Evolutionary conservation across 1,284 basidiomycete genomes (phyloP).

Genomic region (Anthracocystis walkeri): DNA sequence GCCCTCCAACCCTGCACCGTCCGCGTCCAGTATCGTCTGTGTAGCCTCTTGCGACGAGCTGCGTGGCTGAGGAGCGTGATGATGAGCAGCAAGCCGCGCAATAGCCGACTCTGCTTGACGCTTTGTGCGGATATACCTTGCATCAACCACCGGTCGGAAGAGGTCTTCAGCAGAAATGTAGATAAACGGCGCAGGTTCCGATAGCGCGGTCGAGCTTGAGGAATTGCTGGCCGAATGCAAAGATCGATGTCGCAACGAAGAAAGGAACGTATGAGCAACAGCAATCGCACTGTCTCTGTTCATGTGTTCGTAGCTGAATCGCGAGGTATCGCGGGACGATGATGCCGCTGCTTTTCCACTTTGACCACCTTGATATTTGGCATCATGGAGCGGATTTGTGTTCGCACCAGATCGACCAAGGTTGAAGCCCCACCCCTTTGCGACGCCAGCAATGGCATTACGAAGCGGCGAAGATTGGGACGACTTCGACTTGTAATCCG

Average conservation of each 20-base stretch:
- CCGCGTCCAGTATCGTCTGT: conserved; percentile 37
- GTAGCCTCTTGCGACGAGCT: not conserved
- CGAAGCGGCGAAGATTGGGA: conserved; percentile 26
- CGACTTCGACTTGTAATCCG: conserved; percentile 77
- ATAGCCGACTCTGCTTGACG: conserved; percentile 85
- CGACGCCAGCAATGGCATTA: conserved; percentile 55
- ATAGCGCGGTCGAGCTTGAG: not conserved
- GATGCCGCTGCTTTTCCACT: not conserved
- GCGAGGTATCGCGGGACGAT: not conserved
- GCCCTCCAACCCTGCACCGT: conserved; percentile 45
- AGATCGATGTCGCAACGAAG: conserved; percentile 69
- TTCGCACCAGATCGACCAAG: conserved; percentile 39
- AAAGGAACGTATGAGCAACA: conserved; percentile 69
- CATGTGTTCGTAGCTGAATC: conserved; percentile 78
- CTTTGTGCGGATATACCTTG: conserved; percentile 88
- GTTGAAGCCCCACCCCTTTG: conserved; percentile 69
- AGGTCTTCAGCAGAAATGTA: conserved; percentile 96
- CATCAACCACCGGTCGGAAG: conserved; percentile 85
- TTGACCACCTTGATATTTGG: conserved; percentile 29
- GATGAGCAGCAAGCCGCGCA: conserved; percentile 67
- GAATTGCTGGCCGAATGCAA: conserved; percentile 8
- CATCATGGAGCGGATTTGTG: conserved; percentile 66
- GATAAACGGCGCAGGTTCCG: conserved; percentile 77
- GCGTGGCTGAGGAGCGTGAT: conserved; percentile 85
- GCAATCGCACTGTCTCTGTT: conserved; percentile 78